Conservation (phyloP, 129 eudicot species). For the Helichrysum umbraculigerum region DNA sequence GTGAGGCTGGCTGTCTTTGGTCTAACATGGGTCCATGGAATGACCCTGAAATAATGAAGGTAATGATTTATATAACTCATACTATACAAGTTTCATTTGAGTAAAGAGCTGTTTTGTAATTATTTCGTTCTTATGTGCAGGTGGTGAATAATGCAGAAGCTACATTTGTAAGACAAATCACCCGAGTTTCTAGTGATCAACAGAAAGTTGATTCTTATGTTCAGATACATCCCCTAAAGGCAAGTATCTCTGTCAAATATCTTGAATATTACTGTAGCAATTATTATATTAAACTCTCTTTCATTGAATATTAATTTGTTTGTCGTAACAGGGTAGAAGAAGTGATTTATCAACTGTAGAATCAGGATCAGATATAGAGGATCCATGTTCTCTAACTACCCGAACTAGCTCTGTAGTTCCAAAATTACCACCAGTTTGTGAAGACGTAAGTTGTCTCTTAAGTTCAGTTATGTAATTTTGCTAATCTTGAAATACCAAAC, state of each 20-base stretch:
- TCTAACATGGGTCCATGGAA: conserved; percentile 93
- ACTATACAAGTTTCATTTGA: not conserved
- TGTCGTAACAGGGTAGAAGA: conserved; percentile 56
- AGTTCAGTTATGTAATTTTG: not conserved
- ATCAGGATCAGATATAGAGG: conserved; percentile 54
- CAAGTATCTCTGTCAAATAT: conserved; percentile 10
- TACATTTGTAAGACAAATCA: conserved; percentile 55
- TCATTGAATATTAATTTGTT: conserved; percentile 4
- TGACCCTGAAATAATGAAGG: conserved; percentile 92
- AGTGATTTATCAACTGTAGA: conserved; percentile 47
- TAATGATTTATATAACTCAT: not conserved
- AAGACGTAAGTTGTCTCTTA: conserved; percentile 53
- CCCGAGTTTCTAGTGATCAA: conserved; percentile 47
- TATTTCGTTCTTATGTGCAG: conserved; percentile 31
- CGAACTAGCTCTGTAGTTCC: conserved; percentile 37
- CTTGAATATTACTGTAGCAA: not conserved
- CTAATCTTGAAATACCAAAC: not conserved
- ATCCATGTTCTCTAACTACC: conserved; percentile 50
- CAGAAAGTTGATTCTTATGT: conserved; percentile 47
- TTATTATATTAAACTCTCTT: not conserved
- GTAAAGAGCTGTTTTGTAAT: not conserved
- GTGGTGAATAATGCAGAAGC: conserved; percentile 62
- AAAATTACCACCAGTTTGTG: conserved; percentile 41
- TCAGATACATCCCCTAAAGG: conserved; percentile 57
- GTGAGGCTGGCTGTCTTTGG: conserved; percentile 76